A percentile compares a stretch with the other conserved stretches of the same genome.
These are phyloP conservation scores for Ophiocytium majus DNA, from an alignment of 352 stramenopile genomes.

Conservation along the genomic window DNA sequence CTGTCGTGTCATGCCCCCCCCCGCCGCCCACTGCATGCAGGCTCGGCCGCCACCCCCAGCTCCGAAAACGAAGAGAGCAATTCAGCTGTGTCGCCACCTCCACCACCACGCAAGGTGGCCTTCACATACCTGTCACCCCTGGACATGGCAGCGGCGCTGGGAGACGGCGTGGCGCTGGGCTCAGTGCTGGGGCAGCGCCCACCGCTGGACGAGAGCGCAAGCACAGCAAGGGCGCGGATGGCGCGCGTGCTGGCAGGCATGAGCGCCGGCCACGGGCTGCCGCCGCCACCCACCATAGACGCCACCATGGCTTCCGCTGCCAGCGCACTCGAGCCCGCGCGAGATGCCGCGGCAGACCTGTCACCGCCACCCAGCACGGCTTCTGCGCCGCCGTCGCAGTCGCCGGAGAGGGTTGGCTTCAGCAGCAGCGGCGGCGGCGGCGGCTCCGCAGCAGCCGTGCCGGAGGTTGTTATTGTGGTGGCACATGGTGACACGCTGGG, in stretches of 20 bases:
- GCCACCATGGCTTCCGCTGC: background rate
- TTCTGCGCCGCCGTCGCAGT: background rate
- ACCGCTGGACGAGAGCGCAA: conserved; percentile 30
- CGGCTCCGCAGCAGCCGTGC: background rate
- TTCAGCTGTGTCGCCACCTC: too few relatives aligned
- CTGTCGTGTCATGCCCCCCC: too few relatives aligned
- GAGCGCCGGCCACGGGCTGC: background rate
- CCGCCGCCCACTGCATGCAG: too few relatives aligned
- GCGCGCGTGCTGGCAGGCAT: conserved; percentile 21
- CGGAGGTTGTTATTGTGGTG: conserved; percentile 28
- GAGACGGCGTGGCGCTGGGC: conserved; percentile 33
- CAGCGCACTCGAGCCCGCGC: too few relatives aligned
- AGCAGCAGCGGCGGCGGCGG: background rate
- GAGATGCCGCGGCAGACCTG: background rate
- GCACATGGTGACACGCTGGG: conserved; percentile 50
- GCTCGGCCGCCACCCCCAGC: too few relatives aligned
- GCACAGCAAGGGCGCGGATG: conserved; percentile 37
- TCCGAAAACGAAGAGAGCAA: too few relatives aligned
- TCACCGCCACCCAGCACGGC: background rate
- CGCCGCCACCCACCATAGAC: background rate
- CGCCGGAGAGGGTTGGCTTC: background rate
- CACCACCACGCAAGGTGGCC: background rate
- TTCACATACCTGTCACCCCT: conserved; percentile 32
- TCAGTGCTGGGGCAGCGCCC: conserved; percentile 27
- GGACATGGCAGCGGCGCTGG: conserved; percentile 26